Base-by-base conservation (phyloP, 345 rosid genomes). In the Corchorus capsularis region DNA sequence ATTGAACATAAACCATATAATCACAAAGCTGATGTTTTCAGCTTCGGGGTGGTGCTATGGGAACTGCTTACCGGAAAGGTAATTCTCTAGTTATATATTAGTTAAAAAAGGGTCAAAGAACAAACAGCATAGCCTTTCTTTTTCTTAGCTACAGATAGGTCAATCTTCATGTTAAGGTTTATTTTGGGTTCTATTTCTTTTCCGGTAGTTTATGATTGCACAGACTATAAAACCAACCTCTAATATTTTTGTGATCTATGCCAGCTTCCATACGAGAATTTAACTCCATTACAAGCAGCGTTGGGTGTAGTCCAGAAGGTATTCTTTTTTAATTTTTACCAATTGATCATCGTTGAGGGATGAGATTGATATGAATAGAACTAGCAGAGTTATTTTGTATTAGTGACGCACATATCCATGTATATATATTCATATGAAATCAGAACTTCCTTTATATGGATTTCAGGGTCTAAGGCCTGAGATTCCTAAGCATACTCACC, bases 31-130 rank as follows among this genome's bases (percentile, higher is more conserved):
- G 94, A 88, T 78, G 87, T 90, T 72, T 88, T 87, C 83, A 88
- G 94, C 83, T 90, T 87, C 43, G 88, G 89, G 55, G 50, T 90
- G 59, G 81, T 90, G 77, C 83, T 90, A 7, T 90, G 94, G 94
- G 94, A 90, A 83, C 75, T 90, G 80, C 87, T 88, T 66, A 87
- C 89, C 0, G 91, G 90, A 79, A 81, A 90, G 94, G 94, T 88
- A 78, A 79, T 35, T 14, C 63, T 46, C 49, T 60, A 16, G 59
- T 61, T 12, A 52, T 27, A 27, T 55, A 63, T 81, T 69, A 7
- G 32, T 17, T 32, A 17, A 8, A 57, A 73, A 34, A 62, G 3
- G 10, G 10, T 4, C 1, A 20, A 60, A 60, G 1, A 13, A 22
- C 2, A 39, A 39, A 39, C 49, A 69, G 9, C 59, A 8, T 13